Conservation (phyloP, 2,329 filamentous ascomycete genomes). For the Coniochaeta sp. region DNA sequence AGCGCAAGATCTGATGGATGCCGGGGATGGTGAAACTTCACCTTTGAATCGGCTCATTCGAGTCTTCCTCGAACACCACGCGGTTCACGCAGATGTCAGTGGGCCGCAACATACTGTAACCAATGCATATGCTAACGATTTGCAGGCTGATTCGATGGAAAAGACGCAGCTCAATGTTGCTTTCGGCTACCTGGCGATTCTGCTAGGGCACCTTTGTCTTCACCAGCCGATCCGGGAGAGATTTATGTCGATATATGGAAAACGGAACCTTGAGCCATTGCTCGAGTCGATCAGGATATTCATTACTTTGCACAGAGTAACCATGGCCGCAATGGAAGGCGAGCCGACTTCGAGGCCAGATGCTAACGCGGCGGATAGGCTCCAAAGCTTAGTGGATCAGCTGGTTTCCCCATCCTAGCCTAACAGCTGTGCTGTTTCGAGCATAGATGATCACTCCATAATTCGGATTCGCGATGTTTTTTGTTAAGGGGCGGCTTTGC, state of each 20-base stretch:
- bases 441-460: background rate
- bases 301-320: constrained; percentile 41
- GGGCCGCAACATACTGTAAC: background rate
- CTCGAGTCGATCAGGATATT: constrained; percentile 48
- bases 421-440: background rate
- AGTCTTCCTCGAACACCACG: constrained; percentile 61
- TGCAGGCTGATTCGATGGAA: constrained; percentile 60
- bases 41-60: constrained; percentile 52
- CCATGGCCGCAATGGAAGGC: constrained; percentile 28
- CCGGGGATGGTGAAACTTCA: constrained; percentile 25
- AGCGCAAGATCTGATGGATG: constrained; percentile 38
- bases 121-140: constrained; percentile 11
- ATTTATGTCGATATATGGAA: constrained; percentile 32
- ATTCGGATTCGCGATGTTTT: background rate
- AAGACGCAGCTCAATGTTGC: constrained; percentile 75
- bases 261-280: constrained; percentile 35
- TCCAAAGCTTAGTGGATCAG: constrained; percentile 31
- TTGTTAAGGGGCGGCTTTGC: background rate
- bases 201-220: constrained; percentile 75
- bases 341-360: constrained; percentile 23
- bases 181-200: constrained; percentile 76
- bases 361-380: constrained; percentile 25
- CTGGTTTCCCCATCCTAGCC: constrained; percentile 17
- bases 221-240: constrained; percentile 33
- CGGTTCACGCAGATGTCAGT: constrained; percentile 61